These are phyloP conservation scores for Fusarium neocosmosporiellum DNA, from an alignment of 2,329 filamentous ascomycete species.

Conservation along the genomic window DNA sequence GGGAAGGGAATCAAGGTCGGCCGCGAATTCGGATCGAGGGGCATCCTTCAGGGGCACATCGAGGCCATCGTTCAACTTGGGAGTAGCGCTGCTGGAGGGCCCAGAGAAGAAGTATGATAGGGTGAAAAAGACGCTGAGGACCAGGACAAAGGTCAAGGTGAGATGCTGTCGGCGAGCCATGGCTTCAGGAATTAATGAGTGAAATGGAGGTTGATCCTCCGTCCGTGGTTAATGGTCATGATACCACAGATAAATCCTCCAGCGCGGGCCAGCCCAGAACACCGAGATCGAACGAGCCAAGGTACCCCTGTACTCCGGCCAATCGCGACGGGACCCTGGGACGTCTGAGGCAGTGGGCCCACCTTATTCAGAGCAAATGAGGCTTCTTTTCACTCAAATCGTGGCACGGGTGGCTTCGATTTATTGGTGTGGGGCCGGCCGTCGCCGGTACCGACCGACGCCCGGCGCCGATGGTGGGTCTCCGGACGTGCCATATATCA, in stretches of 20 bases:
- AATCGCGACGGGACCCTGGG: constrained; percentile 25
- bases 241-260: constrained; percentile 29
- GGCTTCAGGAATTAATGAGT: constrained; percentile 24
- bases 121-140: constrained; percentile 66
- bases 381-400: constrained; percentile 8
- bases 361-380: constrained; percentile 17
- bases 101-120: constrained; percentile 70
- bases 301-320: constrained; percentile 17
- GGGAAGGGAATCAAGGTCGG: constrained; percentile 58
- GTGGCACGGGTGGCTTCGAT: constrained; percentile 28
- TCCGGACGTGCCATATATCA: constrained; percentile 6
- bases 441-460: constrained; percentile 31
- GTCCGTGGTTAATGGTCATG: constrained; percentile 34
- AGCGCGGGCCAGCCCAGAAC: constrained; percentile 16
- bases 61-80: constrained; percentile 35
- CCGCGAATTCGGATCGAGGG: constrained; percentile 44
- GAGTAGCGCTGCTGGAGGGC: constrained; percentile 36
- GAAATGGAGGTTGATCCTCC: constrained; percentile 40
- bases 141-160: constrained; percentile 64
- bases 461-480: constrained; percentile 22
- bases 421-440: constrained; percentile 34
- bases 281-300: constrained; percentile 40
- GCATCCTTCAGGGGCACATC: constrained; percentile 42
- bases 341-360: constrained; percentile 23
- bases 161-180: constrained; percentile 68